These are phyloP conservation scores for Candida anutae DNA, from an alignment of 1,139 yeast genomes.

Conservation along the genomic window DNA sequence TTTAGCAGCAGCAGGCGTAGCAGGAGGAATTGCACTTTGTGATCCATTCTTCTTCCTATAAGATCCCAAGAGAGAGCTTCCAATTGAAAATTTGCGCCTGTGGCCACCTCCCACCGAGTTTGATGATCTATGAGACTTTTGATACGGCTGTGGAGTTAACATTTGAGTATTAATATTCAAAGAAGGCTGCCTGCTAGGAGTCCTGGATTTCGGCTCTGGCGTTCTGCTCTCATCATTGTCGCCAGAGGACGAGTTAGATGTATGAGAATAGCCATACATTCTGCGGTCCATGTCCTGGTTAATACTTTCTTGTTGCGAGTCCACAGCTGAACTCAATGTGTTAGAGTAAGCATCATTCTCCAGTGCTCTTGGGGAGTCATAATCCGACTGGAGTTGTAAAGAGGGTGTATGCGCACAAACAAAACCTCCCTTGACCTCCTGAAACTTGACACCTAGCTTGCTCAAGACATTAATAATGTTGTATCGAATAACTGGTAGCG, in stretches of 20 bases:
- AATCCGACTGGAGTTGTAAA: conserved; percentile 12
- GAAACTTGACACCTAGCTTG: conserved; percentile 70
- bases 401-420: conserved; percentile 70
- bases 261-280: conserved; percentile 40
- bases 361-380: background rate
- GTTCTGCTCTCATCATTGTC: conserved; percentile 12
- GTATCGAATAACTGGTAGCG: conserved; percentile 80
- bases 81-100: conserved; percentile 57
- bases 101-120: conserved; percentile 32
- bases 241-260: conserved; percentile 27
- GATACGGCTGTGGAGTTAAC: conserved; percentile 13
- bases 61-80: conserved; percentile 41
- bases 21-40: conserved; percentile 37
- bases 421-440: conserved; percentile 93
- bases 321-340: background rate
- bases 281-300: conserved; percentile 28
- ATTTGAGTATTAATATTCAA: conserved; percentile 24
- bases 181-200: conserved; percentile 36
- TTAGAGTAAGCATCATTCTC: conserved; percentile 1
- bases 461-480: conserved; percentile 75
- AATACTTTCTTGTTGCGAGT: conserved; percentile 12
- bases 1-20: conserved; percentile 45
- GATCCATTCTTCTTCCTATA: conserved; percentile 43
- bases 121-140: conserved; percentile 21
- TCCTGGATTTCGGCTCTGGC: conserved; percentile 21